Conservation (phyloP, 192 early-diverging fungal species). For the Obelidium mucronatum region DNA sequence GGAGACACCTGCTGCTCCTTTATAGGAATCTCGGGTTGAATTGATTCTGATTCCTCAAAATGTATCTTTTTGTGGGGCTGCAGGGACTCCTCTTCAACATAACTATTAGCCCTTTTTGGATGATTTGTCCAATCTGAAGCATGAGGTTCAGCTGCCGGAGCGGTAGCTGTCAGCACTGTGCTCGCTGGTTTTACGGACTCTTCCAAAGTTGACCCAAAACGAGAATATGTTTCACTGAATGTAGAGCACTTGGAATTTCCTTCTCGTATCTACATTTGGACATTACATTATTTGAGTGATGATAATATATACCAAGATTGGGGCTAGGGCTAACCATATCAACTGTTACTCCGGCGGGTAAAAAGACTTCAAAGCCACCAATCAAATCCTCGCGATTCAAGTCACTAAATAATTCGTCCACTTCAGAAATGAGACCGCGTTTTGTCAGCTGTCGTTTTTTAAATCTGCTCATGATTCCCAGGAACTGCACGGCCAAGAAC, state of each 20-base stretch:
- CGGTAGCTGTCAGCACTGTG: background rate
- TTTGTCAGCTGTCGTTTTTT: constrained; percentile 29
- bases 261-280: constrained; percentile 6
- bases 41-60: too few species aligned
- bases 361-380: constrained; percentile 23
- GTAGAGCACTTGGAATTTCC: constrained; percentile 26
- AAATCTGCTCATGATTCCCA: constrained; percentile 24
- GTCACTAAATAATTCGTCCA: constrained; percentile 21
- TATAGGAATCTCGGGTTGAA: too few species aligned
- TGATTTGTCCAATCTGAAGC: background rate
- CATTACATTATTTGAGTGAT: background rate
- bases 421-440: constrained; percentile 19
- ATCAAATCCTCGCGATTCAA: constrained; percentile 18
- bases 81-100: background rate
- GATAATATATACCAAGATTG: background rate
- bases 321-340: constrained; percentile 10
- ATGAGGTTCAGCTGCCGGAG: background rate
- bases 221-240: background rate
- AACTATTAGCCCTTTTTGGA: background rate
- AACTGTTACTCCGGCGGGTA: constrained; percentile 22
- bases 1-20: too few species aligned
- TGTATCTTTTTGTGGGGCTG: background rate
- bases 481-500: background rate
- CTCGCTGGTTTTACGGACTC: background rate
- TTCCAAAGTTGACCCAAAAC: background rate